phyloP scores from a whole-genome alignment of 1,284 basidiomycete species.

The Apiotrichum siamense region DNA sequence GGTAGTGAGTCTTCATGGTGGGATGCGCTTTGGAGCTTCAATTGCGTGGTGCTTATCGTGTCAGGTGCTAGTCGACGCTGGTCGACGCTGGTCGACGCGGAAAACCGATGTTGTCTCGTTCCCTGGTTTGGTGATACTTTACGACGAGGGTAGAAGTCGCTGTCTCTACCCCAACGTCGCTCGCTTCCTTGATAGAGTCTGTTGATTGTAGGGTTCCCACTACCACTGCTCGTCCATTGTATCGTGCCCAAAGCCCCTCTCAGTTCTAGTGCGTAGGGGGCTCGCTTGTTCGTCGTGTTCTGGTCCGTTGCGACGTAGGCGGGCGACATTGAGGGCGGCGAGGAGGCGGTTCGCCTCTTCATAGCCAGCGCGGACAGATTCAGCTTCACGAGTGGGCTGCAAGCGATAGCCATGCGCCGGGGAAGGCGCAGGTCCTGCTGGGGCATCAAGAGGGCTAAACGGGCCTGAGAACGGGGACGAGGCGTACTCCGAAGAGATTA shows the following conservation, averaged over 20 bases:
- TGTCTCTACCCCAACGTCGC: no score
- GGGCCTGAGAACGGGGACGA: conserved; percentile 3
- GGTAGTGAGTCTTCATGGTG: no score
- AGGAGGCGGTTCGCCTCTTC: conserved; percentile 42
- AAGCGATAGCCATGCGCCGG: not conserved
- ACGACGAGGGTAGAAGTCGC: no score
- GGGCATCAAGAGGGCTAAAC: not conserved
- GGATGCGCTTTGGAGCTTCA: no score
- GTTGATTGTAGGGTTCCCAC: no score
- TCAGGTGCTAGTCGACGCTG: no score
- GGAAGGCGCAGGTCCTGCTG: not conserved
- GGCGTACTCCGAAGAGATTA: conserved; percentile 9
- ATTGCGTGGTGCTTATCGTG: no score
- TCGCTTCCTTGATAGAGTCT: no score
- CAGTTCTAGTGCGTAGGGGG: not conserved
- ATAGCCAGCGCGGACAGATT: conserved; percentile 28
- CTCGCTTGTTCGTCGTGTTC: not conserved
- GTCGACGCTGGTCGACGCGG: no score
- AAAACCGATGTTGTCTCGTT: no score
- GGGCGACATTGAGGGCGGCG: conserved; percentile 35
- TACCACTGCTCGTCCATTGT: not conserved
- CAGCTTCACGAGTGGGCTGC: conserved; percentile 1
- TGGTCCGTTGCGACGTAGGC: conserved; percentile 11
- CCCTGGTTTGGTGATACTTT: no score
- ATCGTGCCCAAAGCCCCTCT: not conserved